phyloP scores from a whole-genome alignment of 495 filamentous ascomycete species.

The Talaromyces liani region DNA sequence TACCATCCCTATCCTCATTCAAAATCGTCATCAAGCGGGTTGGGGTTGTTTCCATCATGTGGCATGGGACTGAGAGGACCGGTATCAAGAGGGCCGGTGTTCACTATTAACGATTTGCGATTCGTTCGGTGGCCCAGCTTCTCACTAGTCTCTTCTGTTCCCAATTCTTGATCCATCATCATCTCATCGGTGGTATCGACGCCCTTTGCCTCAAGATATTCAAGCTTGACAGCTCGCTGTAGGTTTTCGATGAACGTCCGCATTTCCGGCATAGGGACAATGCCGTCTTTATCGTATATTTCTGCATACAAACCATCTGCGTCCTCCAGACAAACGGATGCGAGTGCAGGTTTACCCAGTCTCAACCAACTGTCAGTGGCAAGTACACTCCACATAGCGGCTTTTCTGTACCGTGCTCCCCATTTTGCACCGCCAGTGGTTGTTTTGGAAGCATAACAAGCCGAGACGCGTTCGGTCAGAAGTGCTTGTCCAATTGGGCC shows the following conservation, averaged over 20 bases:
- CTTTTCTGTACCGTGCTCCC: conserved; percentile 69
- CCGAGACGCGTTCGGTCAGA: conserved; percentile 73
- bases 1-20: conserved; percentile 34
- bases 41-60: conserved; percentile 21
- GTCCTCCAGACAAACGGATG: conserved; percentile 62
- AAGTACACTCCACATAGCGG: conserved; percentile 82
- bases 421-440: conserved; percentile 55
- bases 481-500: conserved; percentile 71
- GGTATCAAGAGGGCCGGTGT: conserved; percentile 27
- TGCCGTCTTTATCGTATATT: conserved; percentile 46
- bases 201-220: conserved; percentile 33
- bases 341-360: conserved; percentile 59
- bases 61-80: conserved; percentile 24
- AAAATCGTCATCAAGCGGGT: conserved; percentile 41
- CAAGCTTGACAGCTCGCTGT: conserved; percentile 49
- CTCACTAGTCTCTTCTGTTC: conserved; percentile 58
- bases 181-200: conserved; percentile 26
- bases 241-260: conserved; percentile 54
- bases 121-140: conserved; percentile 35
- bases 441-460: conserved; percentile 70
- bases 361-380: conserved; percentile 77
- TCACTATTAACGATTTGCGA: conserved; percentile 33
- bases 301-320: conserved; percentile 61
- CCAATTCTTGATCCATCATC: conserved; percentile 23
- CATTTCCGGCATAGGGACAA: conserved; percentile 50